Base-by-base conservation (phyloP, 2,329 filamentous ascomycete genomes). In the Diaporthe destruens region DNA sequence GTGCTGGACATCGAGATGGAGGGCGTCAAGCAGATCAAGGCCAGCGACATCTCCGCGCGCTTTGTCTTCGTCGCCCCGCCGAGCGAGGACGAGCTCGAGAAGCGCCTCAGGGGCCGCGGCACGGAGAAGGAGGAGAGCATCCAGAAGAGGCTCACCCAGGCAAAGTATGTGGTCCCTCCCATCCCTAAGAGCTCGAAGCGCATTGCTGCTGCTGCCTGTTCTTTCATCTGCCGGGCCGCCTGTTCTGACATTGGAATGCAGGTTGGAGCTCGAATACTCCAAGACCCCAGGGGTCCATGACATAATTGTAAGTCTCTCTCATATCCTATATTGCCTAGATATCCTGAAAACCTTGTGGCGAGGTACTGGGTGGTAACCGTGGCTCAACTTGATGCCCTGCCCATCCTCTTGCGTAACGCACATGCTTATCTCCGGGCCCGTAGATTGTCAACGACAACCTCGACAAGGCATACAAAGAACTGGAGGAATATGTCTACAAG, bases 1-100 rank as follows among this genome's bases (percentile, higher is more conserved):
- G 91, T 98, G 61, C 85, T 98, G 77, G 96, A 98, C 81, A 98
- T 98, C 80, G 96, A 98, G 87, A 98, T 98, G 94, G 95, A 98
- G 91, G 95, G 95, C 74, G 95, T 98, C 72, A 98, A 98, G 86
- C 95, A 98, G 84, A 93, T 98, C 79, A 94, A 95, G 82, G 88
- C 89, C 75, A 93, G 92, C 65, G 87, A 87, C 77, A 89, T 95
- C 75, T 88, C 91, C 71, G 93, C 94, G 9, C 90, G 94, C 71
- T 98, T 94, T 84, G 84, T 97, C 76, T 98, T 98, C 83, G 88
- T 98, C 74, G 90, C 93, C 47, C 95, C 95, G 16, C 96, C 95
- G 0, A 92, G 89, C 5, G 84, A 93, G 76, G 90, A 93, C 78
- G 87, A 90, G 65, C 87, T 98, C 49, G 95, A 97, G 85, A 81